phyloP scores from a whole-genome alignment of 345 rosid species.

The Aquilaria sinensis region DNA sequence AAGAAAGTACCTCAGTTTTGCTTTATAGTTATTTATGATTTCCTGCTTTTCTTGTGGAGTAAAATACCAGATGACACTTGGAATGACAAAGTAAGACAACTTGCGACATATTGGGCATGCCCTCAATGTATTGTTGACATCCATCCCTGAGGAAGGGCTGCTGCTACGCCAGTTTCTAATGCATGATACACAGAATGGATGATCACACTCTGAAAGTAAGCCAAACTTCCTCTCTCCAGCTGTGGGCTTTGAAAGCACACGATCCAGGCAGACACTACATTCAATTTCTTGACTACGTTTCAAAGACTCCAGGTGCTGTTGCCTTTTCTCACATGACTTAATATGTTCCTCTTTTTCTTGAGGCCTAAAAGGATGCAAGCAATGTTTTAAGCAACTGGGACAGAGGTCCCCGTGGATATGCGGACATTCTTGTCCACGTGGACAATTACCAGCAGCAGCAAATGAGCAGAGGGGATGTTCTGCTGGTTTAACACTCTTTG shows the following conservation, averaged over 20 bases:
- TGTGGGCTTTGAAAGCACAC: slow-evolving; percentile 62
- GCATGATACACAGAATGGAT: slow-evolving; percentile 83
- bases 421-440: slow-evolving; percentile 66
- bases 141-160: slow-evolving; percentile 77
- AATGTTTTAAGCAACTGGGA: slow-evolving; percentile 65
- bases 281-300: slow-evolving; percentile 74
- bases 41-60: slow-evolving; percentile 69
- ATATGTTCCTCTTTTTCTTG: slow-evolving; percentile 71
- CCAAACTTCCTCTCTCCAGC: slow-evolving; percentile 87
- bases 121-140: slow-evolving; percentile 67
- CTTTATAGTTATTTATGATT: slow-evolving; percentile 68
- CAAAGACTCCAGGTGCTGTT: slow-evolving; percentile 66
- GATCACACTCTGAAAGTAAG: slow-evolving; percentile 75
- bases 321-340: slow-evolving; percentile 60
- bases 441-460: slow-evolving; percentile 77
- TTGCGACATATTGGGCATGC: slow-evolving; percentile 91
- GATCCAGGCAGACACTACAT: slow-evolving; percentile 79
- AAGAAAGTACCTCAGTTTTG: slow-evolving; percentile 55
- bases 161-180: slow-evolving; percentile 87
- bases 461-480: slow-evolving; percentile 74
- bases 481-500: slow-evolving; percentile 34
- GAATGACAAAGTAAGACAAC: slow-evolving; percentile 81
- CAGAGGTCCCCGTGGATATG: slow-evolving; percentile 80
- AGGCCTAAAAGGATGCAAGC: slow-evolving; percentile 77
- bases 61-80: slow-evolving; percentile 84